Evolutionary conservation across 495 filamentous ascomycete species (phyloP), one percentile per base, ranked within the genome.

Genomic region (Penicillium soppii): DNA sequence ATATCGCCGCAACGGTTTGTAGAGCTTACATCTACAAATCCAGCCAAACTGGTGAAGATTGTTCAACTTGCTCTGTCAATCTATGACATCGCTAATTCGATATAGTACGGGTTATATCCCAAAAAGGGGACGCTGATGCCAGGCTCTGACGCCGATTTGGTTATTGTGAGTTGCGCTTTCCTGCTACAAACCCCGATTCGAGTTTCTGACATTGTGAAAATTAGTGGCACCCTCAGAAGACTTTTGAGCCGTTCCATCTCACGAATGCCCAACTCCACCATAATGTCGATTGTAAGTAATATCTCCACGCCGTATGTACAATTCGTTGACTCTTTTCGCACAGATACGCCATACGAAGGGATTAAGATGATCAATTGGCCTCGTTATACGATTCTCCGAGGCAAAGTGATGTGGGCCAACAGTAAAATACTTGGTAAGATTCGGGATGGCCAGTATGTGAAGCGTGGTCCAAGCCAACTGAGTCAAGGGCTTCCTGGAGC

Each of bases 311-410:
- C 7, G 17, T 17, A 38, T n/a, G n/a, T n/a, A n/a, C n/a, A n/a
- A n/a, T n/a, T n/a, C n/a, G n/a, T n/a, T n/a, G n/a, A n/a, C n/a
- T n/a, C 19, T 38, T 38, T 21, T 38, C 7, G 3, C 19, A 2
- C 19, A 38, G 54, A 84, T 53, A 84, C 81, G 21, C 81, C 81
- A 1, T 87, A 75, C 53, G 83, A 85, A 63, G 81, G 81, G 2
- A 71, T 72, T 52, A 60, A 55, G 25, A 57, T 85, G 29, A 65
- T 66, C 25, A 80, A 84, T 36, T 87, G 82, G 82, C 82, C 81
- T 15, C 67, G 81, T 33, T 85, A 80, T 57, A 85, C 81, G 5
- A 67, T 85, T 12, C 53, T 87, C 13, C 68, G 82, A 19, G 82
- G 82, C 2, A 64, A 79, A 49, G 73, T 84, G 2, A 73, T 84